Evolutionary conservation across 2,329 filamentous ascomycete species (phyloP).

Genomic region (Hymenoscyphus fraxineus): DNA sequence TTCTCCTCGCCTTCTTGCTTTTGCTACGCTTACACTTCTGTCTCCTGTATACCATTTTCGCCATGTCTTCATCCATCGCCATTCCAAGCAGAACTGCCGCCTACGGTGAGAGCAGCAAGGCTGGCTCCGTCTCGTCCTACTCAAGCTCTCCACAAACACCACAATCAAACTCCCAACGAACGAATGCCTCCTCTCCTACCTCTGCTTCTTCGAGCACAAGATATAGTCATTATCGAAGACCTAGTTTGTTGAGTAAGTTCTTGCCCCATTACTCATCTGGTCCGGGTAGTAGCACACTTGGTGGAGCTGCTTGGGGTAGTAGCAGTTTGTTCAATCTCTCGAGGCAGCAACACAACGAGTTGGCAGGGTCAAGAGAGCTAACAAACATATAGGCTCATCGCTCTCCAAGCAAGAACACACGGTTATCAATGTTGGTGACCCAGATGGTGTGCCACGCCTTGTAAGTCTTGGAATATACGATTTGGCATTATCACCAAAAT

Average conservation of each 20-base stretch:
- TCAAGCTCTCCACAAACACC: constrained; percentile 53
- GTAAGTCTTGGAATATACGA: constrained; percentile 44
- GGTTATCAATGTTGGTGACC: constrained; percentile 74
- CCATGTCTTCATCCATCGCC: constrained; percentile 64
- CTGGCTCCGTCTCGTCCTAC: constrained; percentile 52
- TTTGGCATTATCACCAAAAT: constrained; percentile 9
- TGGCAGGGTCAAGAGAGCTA: constrained; percentile 25
- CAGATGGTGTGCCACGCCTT: constrained; percentile 67
- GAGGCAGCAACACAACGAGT: not conserved
- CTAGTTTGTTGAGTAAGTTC: constrained; percentile 58
- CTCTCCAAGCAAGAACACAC: constrained; percentile 72
- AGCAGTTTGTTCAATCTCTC: constrained; percentile 2
- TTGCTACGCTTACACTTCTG: not conserved
- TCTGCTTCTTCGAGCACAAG: constrained; percentile 37
- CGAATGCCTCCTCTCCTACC: constrained; percentile 39
- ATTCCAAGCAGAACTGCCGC: constrained; percentile 51
- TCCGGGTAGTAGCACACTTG: not conserved
- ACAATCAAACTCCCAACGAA: constrained; percentile 42
- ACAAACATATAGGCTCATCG: constrained; percentile 56
- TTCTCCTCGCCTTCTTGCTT: not conserved
- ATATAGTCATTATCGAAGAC: constrained; percentile 52
- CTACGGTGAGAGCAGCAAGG: constrained; percentile 41
- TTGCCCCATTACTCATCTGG: constrained; percentile 15
- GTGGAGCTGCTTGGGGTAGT: not conserved
- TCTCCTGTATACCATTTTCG: constrained; percentile 9